Evolutionary conservation across 495 filamentous ascomycete species (phyloP), one percentile per base, ranked within the genome.

Genomic region (Endocarpon pusillum): DNA sequence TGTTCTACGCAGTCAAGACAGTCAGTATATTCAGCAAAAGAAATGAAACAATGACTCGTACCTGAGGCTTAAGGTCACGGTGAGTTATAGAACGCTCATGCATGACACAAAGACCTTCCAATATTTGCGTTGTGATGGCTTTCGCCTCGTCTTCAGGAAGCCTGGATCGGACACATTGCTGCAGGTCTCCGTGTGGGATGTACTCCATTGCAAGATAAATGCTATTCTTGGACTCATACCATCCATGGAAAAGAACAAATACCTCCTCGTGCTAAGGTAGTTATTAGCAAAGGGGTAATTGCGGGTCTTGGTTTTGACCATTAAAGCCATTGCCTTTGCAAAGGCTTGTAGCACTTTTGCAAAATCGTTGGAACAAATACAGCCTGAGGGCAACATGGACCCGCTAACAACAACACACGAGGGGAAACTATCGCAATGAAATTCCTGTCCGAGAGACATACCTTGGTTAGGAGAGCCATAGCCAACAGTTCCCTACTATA

Each of bases 121-220:
- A 42, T 4, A 53, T 16, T 28, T 53, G 48, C 1, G 22, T 8
- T 3, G 40, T 32, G 9, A 53, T 44, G 3, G 32, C 17, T 29
- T 39, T 38, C 8, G 39, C 21, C 24, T 51, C 41, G 15, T 36
- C 24, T 26, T 49, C 45, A 1, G 32, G 35, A 7, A 46, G 45
- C n/a, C n/a, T n/a, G n/a, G n/a, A n/a, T n/a, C n/a, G n/a, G n/a
- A n/a, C n/a, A n/a, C n/a, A n/a, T 2, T 3, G 12, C 24, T 17
- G 27, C 0, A 49, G 28, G 25, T 49, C 46, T 1, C 54, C 47
- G 7, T 39, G 22, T 3, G 30, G 24, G n/a, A 56, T 12, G 26
- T 53, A 55, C 25, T 54, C 53, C 51, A 54, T 58, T 8, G 45
- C 33, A 11, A 52, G 32, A 24, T 31, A 46, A 10, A 49, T 20